Base-by-base conservation (phyloP, 2,329 filamentous ascomycete species). In the Colletotrichum sp. region DNA sequence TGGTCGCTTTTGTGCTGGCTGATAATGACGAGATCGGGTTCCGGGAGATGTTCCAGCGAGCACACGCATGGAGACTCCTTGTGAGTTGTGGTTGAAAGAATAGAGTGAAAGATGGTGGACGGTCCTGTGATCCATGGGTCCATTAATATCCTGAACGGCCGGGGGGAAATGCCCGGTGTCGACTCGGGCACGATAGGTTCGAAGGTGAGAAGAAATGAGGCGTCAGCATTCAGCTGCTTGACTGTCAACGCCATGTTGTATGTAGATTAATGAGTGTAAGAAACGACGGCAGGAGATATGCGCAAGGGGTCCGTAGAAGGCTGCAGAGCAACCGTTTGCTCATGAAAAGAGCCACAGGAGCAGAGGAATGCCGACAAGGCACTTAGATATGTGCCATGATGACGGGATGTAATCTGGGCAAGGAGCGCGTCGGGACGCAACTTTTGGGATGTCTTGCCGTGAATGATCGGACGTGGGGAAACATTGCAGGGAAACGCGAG, bases 121-220 rank as follows among this genome's bases (percentile, higher is more conserved):
- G 90, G 85, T 0, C 92, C 92, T 13, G 87, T 86, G 36, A 95
- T 87, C 92, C 93, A 95, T 5, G 94, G 94, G 81, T 96, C 94
- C 67, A 95, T 84, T 55, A 96, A 88, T 69, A 96, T 89, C 18
- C 90, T 92, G 82, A 93, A 95, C 6, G 90, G 88, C 67, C 86
- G 86, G 15, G 87, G 86, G 34, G 85, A 85, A 68, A 81, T 68
- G 71, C 79, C 75, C 67, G 83, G 83, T 24, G 83, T 79, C 59
- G 83, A 79, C 71, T 87, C 82, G 64, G 87, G 84, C n/a, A 86
- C 84, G 32, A 89, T 84, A 36, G 91, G 90, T 72, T 89, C 86
- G 80, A 94, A 93, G 32, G 90, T 90, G 60, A 94, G 86, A 44
- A 94, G 87, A 81, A 94, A 94, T 5, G 91, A 92, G 44, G 91